These are phyloP conservation scores for Scedosporium aurantiacum DNA, from an alignment of 2,329 filamentous ascomycete species.

Conservation along the genomic window DNA sequence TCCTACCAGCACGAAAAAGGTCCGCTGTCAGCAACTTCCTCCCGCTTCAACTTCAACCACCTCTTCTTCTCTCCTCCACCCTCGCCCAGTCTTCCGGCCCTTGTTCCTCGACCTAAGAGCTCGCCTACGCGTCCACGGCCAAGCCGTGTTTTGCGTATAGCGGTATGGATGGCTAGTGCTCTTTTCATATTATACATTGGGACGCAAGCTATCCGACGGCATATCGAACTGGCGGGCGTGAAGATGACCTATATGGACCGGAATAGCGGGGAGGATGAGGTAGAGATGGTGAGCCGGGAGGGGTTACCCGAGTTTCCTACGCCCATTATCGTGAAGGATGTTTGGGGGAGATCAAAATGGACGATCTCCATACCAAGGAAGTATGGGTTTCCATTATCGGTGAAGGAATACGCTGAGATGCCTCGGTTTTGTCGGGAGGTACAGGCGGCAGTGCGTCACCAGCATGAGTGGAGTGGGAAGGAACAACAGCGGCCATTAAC, in stretches of 20 bases:
- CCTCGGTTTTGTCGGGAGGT: conserved; percentile 57
- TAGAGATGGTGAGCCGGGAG: conserved; percentile 57
- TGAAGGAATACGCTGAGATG: conserved; percentile 57
- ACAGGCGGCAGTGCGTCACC: conserved; percentile 42
- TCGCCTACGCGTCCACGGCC: conserved; percentile 45
- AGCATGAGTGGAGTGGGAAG: conserved; percentile 12
- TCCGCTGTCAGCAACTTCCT: conserved; percentile 49
- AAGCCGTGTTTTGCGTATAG: conserved; percentile 43
- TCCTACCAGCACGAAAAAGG: conserved; percentile 44
- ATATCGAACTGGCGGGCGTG: conserved; percentile 17
- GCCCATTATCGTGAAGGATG: conserved; percentile 59
- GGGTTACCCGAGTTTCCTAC: conserved; percentile 61
- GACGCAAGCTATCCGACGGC: conserved; percentile 26
- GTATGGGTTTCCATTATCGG: conserved; percentile 54
- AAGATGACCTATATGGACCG: background rate
- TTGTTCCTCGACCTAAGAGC: conserved; percentile 55
- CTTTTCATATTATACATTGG: conserved; percentile 39
- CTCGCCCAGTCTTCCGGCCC: conserved; percentile 59
- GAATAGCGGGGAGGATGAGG: conserved; percentile 29
- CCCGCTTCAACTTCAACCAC: conserved; percentile 55
- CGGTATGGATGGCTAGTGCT: conserved; percentile 42
- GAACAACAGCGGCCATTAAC: background rate
- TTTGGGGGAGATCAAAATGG: conserved; percentile 57
- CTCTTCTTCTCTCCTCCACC: conserved; percentile 57
- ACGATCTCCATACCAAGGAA: conserved; percentile 67